Evolutionary conservation across 257 asterid genomes (phyloP), one percentile per base, ranked within the genome.

Genomic region (Solanum okadae): DNA sequence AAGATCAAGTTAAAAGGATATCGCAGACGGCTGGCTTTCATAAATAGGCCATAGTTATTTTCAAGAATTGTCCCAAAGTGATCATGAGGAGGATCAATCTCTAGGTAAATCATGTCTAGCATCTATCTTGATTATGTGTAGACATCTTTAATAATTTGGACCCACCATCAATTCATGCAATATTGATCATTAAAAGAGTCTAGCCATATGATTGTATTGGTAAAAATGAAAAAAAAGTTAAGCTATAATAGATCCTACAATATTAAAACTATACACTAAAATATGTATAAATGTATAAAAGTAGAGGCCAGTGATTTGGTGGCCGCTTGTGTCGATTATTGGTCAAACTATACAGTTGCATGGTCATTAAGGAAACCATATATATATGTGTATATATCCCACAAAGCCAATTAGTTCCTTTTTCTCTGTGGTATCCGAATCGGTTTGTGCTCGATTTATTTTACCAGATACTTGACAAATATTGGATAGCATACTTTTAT

Each of bases 161-260:
- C 49, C 22, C 5, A 70, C 8, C 40, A 71, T 27, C 49, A 42
- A 42, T 10, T 42, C 15, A 6, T 70, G 52, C 20, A 63, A 63
- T 63, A 13, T 84, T 59, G 23, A 61, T 84, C 79, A 89, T 89
- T 89, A 42, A 33, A 29, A 83, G 83, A 37, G 86, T 72, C 44
- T 83, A 42, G 6, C 1, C 31, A 73, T 81, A 87, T 83, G 83
- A 82, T 87, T 73, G 83, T 22, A 52, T 56, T 16, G 35, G 29
- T 33, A 86, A 9, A 68, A 25, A 29, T 27, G 22, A 27, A 29
- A 0, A 12, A 25, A 29, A 56, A 2, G 16, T 20, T 9, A 2
- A 11, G 3, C 14, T 86, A 42, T 15, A 29, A 52, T 86, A 70
- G 71, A 75, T 49, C 83, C 67, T 86, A 75, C 78, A 4, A 25